Evolutionary conservation across 2,329 filamentous ascomycete species (phyloP), one percentile per base, ranked within the genome.

Genomic region (Claviceps africana): DNA sequence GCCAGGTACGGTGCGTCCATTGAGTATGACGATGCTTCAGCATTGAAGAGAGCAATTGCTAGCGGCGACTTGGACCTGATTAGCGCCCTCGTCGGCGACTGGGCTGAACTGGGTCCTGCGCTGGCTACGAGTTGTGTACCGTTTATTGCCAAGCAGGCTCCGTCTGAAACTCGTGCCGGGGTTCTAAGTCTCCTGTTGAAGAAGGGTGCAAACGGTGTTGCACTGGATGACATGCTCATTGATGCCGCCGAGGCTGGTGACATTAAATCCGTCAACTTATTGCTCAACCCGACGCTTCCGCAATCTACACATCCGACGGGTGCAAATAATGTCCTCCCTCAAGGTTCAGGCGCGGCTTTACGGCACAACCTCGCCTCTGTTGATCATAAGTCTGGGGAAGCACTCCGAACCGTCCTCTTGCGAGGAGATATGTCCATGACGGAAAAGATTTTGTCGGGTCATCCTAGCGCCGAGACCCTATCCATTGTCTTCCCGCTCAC

Each of bases 1-100:
- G 67, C 78, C 22, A 62, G 64, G 3, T 73, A 79, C 51, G 76
- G 76, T 8, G 76, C 76, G 0, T 78, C 77, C 0, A 66, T 79
- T 31, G 76, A 79, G 56, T 75, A 75, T 53, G 70, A 78, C 40
- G 71, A 76, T 47, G 76, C 72, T 0, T 62, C 67, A 7, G 72
- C 72, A 1, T 53, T 81, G 4, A 72, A 73, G n/a, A 68, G 66
- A 25, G 73, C 75, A 3, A 70, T 81, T 37, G 58, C 58, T 2
- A 62, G 61, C 19, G 71, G 72, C 0, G 71, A 77, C 19, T 57
- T 71, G 4, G 70, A 70, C 31, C 62, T 81, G 0, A 70, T 75
- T 0, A 65, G 69, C 22, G 66, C 74, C 2, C 62, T 82, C 22
- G 61, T 82, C 1, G 67, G 59, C 35, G 71, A 73, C 6, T 65